Evolutionary conservation across 2,329 filamentous ascomycete genomes (phyloP).

Genomic region (Atkinsonella hypoxylon): DNA sequence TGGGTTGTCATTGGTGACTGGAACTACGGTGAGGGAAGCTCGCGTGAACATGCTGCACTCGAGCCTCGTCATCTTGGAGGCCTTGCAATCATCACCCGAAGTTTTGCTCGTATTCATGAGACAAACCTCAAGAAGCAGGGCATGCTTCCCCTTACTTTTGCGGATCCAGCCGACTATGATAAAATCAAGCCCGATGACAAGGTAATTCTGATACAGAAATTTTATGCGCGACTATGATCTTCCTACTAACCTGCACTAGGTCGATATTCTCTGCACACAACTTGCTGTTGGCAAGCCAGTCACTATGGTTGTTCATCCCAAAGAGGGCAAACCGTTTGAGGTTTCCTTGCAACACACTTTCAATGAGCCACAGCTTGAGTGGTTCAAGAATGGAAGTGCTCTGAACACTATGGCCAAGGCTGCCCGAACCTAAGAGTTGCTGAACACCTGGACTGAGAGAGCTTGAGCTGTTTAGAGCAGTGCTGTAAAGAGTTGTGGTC

Average conservation of each 20-base stretch:
- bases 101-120: conserved; percentile 98
- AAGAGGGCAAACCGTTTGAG: conserved; percentile 71
- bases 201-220: conserved; percentile 28
- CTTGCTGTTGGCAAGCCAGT: conserved; percentile 87
- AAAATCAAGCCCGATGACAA: conserved; percentile 89
- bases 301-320: conserved; percentile 84
- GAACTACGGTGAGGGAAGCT: conserved; percentile 98
- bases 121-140: conserved; percentile 99
- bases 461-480: not conserved
- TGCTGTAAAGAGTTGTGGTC: not conserved
- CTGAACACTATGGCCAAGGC: conserved; percentile 96
- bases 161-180: conserved; percentile 92
- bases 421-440: conserved; percentile 17
- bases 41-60: conserved; percentile 94
- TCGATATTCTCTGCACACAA: conserved; percentile 82
- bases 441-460: not conserved
- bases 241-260: conserved; percentile 23
- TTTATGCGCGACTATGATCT: not conserved
- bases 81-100: conserved; percentile 89
- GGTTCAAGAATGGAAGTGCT: conserved; percentile 97
- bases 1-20: conserved; percentile 99
- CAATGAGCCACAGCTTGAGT: conserved; percentile 95
- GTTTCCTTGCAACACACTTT: conserved; percentile 86
- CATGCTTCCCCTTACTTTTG: conserved; percentile 96
- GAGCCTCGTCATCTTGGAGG: conserved; percentile 96